Evolutionary conservation across 768 basidiomycete genomes (phyloP), one percentile per base, ranked within the genome.

Genomic region (Coprinopsis marcescibilis): DNA sequence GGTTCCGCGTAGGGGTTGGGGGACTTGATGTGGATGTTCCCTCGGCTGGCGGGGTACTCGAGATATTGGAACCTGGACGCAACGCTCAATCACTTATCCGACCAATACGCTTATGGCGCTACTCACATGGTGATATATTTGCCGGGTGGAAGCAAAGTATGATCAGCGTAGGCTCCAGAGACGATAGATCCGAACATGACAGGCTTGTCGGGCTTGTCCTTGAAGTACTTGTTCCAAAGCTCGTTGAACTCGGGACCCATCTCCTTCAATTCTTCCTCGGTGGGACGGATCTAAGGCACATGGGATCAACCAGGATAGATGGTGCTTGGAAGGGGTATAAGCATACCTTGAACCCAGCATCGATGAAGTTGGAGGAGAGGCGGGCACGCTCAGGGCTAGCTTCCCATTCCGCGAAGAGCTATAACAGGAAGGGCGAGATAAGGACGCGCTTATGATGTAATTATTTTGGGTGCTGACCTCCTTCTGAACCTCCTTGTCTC

Each of bases 151-250:
- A 84, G 73, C 44, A 83, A 68, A 7, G 77, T 59, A 64, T 85
- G 83, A 62, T 85, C 83, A 36, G 82, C 82, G 57, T 84, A 83
- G 14, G 81, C 82, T 71, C 74, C 82, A 26, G 77, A 83, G 2
- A 33, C 45, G 23, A 43, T 46, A 20, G 36, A 47, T 30, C 60
- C 69, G 45, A 60, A 77, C 81, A 84, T 84, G 49, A 84, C 80
- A 2, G 83, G 83, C 69, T 85, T 85, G 70, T 84, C 83, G 45
- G 82, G 83, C 69, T 83, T 85, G 68, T 85, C 79, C 70, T 80
- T 83, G 76, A 86, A 85, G 66, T 86, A 85, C 23, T 30, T 71
- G 58, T 85, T 64, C 78, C 77, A 84, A 39, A 84, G 73, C 52
- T 70, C 67, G 55, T 81, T 81, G 65, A 84, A 85, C 56, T 85